Conservation (phyloP, 139 green algal genomes). For the Chlamydomonas sphaeroides region DNA sequence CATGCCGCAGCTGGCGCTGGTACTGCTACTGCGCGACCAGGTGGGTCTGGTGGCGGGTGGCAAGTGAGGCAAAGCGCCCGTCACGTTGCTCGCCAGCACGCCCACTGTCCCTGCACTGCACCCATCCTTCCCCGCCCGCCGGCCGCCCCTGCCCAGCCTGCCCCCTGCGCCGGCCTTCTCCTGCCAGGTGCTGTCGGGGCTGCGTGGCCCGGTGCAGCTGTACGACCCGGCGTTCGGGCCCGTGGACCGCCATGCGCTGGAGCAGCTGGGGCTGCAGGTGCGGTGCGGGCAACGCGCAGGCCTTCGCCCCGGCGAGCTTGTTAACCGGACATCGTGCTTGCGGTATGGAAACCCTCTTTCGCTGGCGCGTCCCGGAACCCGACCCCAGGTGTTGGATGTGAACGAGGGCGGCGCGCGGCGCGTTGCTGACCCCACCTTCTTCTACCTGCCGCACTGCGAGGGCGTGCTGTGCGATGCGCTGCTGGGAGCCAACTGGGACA, state of each 20-base stretch:
- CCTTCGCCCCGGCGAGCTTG: no score
- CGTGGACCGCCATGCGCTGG: slow-evolving; percentile 53
- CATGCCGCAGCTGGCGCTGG: slow-evolving; percentile 68
- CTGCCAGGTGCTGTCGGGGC: neutral
- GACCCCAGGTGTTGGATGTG: slow-evolving; percentile 15
- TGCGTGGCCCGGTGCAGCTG: slow-evolving; percentile 20
- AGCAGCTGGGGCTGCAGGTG: slow-evolving; percentile 45
- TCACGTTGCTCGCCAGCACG: no score
- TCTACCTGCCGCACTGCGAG: slow-evolving; percentile 80
- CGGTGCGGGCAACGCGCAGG: neutral
- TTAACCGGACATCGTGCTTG: no score
- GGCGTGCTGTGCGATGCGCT: slow-evolving; percentile 57
- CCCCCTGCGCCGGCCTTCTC: no score
- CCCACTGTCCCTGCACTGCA: no score
- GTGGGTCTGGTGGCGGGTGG: no score
- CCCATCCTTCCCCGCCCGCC: no score
- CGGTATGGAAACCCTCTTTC: no score
- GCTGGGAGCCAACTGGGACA: slow-evolving; percentile 56
- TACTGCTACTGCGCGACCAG: slow-evolving; percentile 45
- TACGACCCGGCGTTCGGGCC: slow-evolving; percentile 66
- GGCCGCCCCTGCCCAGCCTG: no score
- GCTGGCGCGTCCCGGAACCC: no score
- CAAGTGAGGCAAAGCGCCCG: no score
- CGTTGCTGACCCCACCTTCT: slow-evolving; percentile 62
- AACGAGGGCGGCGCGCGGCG: slow-evolving; percentile 54